Evolutionary conservation across 768 basidiomycete genomes (phyloP).

Genomic region (Coprinopsis cinerea): DNA sequence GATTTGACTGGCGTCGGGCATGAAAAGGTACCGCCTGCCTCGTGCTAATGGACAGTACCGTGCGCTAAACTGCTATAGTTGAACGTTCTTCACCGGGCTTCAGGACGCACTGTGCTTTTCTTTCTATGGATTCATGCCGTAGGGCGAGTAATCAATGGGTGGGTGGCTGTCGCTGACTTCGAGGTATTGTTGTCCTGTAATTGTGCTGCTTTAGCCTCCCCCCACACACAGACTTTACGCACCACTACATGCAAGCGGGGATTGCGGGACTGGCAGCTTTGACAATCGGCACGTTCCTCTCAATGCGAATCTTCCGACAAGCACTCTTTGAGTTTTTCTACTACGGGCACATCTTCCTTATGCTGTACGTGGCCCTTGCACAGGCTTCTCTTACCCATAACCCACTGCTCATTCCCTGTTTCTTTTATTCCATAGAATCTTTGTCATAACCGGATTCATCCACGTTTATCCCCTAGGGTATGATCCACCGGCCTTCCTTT

Average conservation of each 20-base stretch:
- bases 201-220: constrained; percentile 24
- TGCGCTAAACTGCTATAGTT: constrained; percentile 21
- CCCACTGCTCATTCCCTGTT: constrained; percentile 15
- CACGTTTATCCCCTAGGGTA: constrained; percentile 28
- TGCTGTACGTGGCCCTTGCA: constrained; percentile 19
- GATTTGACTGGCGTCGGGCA: constrained; percentile 49
- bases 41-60: background rate
- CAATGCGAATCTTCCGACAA: constrained; percentile 33
- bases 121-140: constrained; percentile 41
- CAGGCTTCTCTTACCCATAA: constrained; percentile 6
- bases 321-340: constrained; percentile 39
- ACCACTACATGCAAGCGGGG: constrained; percentile 31
- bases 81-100: constrained; percentile 40
- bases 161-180: constrained; percentile 3
- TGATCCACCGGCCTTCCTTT: constrained; percentile 11
- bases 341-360: constrained; percentile 24
- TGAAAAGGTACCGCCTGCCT: constrained; percentile 33
- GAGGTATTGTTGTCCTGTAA: background rate
- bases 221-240: constrained; percentile 27
- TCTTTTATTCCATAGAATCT: constrained; percentile 27
- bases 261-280: constrained; percentile 26
- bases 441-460: constrained; percentile 33
- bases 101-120: constrained; percentile 34
- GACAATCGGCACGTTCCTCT: constrained; percentile 31
- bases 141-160: constrained; percentile 24